These are phyloP conservation scores for Fusarium sp. DNA, from an alignment of 2,329 filamentous ascomycete genomes.

Conservation along the genomic window DNA sequence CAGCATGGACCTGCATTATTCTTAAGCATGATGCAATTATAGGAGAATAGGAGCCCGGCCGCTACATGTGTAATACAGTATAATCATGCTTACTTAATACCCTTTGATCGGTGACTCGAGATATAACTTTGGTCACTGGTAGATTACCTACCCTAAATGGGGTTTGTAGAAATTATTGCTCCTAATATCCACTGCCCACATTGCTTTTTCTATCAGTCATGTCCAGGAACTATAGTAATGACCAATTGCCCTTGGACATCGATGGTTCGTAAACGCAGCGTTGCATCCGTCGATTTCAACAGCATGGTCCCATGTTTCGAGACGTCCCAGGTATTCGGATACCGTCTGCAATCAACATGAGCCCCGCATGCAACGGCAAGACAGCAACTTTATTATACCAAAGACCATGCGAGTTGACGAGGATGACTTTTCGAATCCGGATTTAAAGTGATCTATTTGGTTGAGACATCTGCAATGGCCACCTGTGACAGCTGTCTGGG, in stretches of 20 bases:
- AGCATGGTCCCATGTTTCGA: neutral
- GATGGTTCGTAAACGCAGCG: neutral
- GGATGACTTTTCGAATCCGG: neutral
- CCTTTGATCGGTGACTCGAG: neutral
- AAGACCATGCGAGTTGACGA: neutral
- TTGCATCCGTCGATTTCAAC: neutral
- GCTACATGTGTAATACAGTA: neutral
- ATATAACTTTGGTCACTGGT: neutral
- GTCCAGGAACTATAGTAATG: neutral
- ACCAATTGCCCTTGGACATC: neutral
- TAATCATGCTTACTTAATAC: neutral
- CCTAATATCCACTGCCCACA: neutral
- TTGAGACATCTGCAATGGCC: conserved; percentile 13
- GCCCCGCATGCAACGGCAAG: conserved; percentile 8
- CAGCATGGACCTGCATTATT: neutral
- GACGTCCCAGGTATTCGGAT: neutral
- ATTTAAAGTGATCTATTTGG: neutral
- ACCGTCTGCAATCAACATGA: neutral
- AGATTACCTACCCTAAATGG: neutral
- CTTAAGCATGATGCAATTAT: neutral
- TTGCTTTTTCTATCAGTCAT: neutral
- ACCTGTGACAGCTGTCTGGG: neutral
- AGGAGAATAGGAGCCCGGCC: neutral
- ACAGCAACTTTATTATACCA: neutral
- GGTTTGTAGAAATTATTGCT: neutral